These are phyloP conservation scores for Castanopsis chinensis DNA, from an alignment of 306 rosid species.

Conservation along the genomic window DNA sequence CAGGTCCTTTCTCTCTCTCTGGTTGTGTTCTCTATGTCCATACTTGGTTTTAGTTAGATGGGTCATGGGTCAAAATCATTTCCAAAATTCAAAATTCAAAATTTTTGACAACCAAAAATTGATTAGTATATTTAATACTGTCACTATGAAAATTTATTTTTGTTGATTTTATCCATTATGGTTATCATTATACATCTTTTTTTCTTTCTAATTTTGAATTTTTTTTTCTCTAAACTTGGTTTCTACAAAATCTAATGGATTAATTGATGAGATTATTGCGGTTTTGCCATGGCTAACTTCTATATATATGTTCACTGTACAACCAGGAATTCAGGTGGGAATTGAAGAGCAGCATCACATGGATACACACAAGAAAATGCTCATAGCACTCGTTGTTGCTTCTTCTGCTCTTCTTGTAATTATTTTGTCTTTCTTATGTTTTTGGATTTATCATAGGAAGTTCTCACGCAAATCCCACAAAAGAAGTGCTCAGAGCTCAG, in stretches of 20 bases:
- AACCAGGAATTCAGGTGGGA: slow-evolving; percentile 46
- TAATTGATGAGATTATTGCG: neutral
- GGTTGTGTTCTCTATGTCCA: neutral
- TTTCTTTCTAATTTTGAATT: slow-evolving; percentile 18
- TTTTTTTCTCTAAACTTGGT: slow-evolving; percentile 4
- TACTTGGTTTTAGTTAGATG: slow-evolving; percentile 18
- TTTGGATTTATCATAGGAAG: slow-evolving; percentile 58
- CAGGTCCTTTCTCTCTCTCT: slow-evolving; percentile 37
- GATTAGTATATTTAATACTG: slow-evolving; percentile 32
- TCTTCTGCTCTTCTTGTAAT: slow-evolving; percentile 44
- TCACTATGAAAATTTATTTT: neutral
- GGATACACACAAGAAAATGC: slow-evolving; percentile 58
- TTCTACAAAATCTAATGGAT: neutral
- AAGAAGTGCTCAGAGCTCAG: slow-evolving; percentile 43
- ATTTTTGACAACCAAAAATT: neutral
- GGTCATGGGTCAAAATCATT: neutral
- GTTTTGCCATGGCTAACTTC: slow-evolving; percentile 10
- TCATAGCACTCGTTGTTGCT: slow-evolving; percentile 42
- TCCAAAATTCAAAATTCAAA: slow-evolving; percentile 45
- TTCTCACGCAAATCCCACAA: slow-evolving; percentile 34
- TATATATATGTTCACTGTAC: slow-evolving; percentile 10
- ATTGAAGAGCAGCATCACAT: slow-evolving; percentile 27
- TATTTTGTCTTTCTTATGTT: slow-evolving; percentile 37
- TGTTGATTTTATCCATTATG: neutral
- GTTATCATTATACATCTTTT: neutral